Evolutionary conservation across 768 basidiomycete genomes (phyloP).

Genomic region (Lactarius evosmus): DNA sequence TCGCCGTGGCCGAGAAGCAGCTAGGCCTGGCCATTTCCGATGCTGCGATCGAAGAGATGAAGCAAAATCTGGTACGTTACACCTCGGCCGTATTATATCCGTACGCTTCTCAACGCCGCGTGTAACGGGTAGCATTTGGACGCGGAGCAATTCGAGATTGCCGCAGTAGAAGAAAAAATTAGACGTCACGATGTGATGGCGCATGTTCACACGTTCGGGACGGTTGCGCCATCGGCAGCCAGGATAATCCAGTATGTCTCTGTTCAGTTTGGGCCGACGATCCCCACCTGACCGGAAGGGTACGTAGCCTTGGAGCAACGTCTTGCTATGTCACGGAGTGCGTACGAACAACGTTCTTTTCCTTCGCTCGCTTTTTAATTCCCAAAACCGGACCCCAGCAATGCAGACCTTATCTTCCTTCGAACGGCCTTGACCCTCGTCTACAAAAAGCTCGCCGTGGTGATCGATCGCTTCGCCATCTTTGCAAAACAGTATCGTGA

Average conservation of each 20-base stretch:
- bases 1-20: conserved; percentile 95
- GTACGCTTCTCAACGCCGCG: conserved; percentile 8
- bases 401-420: conserved; percentile 97
- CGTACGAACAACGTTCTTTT: conserved; percentile 32
- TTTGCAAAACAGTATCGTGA: conserved; percentile 86
- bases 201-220: conserved; percentile 96
- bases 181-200: conserved; percentile 99
- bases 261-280: neutral
- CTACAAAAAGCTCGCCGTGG: conserved; percentile 79
- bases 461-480: conserved; percentile 81
- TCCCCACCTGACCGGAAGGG: neutral
- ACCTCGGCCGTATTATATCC: neutral
- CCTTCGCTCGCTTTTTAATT: neutral
- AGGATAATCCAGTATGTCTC: conserved; percentile 86
- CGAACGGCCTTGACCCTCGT: conserved; percentile 82
- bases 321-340: conserved; percentile 99
- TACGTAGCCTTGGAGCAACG: conserved; percentile 80
- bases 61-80: conserved; percentile 72
- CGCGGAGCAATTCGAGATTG: conserved; percentile 85
- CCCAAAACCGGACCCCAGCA: conserved; percentile 62
- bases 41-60: conserved; percentile 93
- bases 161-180: conserved; percentile 95
- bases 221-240: conserved; percentile 89
- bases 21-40: conserved; percentile 88
- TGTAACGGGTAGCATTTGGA: conserved; percentile 60